Evolutionary conservation across 2,329 filamentous ascomycete genomes (phyloP).

Genomic region (Fusarium miscanthi): DNA sequence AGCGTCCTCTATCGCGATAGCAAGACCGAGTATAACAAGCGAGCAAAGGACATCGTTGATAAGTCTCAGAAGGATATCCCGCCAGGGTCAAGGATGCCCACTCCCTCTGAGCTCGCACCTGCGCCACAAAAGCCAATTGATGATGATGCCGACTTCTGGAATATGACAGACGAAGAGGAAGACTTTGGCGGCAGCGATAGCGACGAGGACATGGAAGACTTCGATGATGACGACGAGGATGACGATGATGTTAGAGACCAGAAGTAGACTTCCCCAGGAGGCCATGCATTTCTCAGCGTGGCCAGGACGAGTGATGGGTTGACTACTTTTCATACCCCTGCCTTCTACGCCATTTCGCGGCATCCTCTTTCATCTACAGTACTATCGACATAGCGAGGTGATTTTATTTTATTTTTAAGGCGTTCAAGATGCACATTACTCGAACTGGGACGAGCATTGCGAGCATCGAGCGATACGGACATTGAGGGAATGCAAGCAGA

Average conservation of each 20-base stretch:
- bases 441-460: constrained; percentile 18
- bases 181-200: constrained; percentile 82
- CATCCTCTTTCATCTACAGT: constrained; percentile 31
- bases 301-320: background rate
- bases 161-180: constrained; percentile 78
- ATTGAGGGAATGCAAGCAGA: constrained; percentile 27
- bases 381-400: constrained; percentile 42
- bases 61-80: constrained; percentile 84
- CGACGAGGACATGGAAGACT: constrained; percentile 71
- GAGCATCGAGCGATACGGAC: constrained; percentile 8
- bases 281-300: background rate
- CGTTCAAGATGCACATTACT: constrained; percentile 36
- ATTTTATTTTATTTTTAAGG: constrained; percentile 29
- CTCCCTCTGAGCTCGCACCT: constrained; percentile 70
- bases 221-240: constrained; percentile 67
- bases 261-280: constrained; percentile 27
- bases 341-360: background rate
- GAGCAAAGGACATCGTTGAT: constrained; percentile 76
- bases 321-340: background rate
- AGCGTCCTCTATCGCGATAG: constrained; percentile 85
- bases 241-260: constrained; percentile 59
- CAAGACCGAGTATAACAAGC: constrained; percentile 74
- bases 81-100: constrained; percentile 83
- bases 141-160: constrained; percentile 86
- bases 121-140: constrained; percentile 69